phyloP scores from a whole-genome alignment of 1,139 yeast species.

The Suhomyces coccinellae region DNA sequence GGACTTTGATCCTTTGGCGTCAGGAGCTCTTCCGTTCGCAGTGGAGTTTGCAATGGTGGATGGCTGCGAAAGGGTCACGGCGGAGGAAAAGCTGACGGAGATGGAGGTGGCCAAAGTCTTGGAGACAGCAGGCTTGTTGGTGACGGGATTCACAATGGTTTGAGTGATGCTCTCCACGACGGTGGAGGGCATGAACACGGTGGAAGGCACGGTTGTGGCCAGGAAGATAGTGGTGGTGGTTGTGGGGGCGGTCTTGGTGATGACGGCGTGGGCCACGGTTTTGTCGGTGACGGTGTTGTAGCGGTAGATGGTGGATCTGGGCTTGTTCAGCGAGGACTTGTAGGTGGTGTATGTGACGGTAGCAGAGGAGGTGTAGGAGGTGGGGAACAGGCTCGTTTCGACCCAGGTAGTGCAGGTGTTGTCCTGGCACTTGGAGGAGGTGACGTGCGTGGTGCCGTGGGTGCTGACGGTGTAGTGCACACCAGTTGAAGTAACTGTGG shows the following conservation, averaged over 20 bases:
- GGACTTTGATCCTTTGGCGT: no score
- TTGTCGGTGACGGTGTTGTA: conserved; percentile 10
- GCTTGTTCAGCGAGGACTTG: conserved; percentile 15
- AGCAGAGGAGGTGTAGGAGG: conserved; percentile 17
- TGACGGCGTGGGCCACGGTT: conserved; percentile 7
- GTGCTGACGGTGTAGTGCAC: conserved; percentile 21
- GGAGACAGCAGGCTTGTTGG: conserved; percentile 23
- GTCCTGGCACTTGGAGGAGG: conserved; percentile 3
- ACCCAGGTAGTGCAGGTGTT: conserved; percentile 17
- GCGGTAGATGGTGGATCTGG: conserved; percentile 14
- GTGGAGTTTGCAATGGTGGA: not conserved
- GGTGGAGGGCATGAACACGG: conserved; percentile 21
- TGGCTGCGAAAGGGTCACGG: conserved; percentile 8
- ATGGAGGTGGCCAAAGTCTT: conserved; percentile 15
- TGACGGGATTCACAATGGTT: conserved; percentile 31
- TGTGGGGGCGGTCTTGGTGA: conserved; percentile 25
- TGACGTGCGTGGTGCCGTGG: conserved; percentile 11
- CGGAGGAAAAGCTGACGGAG: conserved; percentile 9
- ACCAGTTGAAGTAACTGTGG: conserved; percentile 11
- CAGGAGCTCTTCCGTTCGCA: no score
- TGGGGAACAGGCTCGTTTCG: conserved; percentile 14
- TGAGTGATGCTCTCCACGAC: conserved; percentile 20
- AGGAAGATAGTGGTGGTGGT: conserved; percentile 28
- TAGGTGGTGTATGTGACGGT: conserved; percentile 14
- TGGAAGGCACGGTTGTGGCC: conserved; percentile 26